Evolutionary conservation across 352 stramenopile genomes (phyloP), one percentile per base, ranked within the genome.

Genomic region (Globisporangium yorkense): DNA sequence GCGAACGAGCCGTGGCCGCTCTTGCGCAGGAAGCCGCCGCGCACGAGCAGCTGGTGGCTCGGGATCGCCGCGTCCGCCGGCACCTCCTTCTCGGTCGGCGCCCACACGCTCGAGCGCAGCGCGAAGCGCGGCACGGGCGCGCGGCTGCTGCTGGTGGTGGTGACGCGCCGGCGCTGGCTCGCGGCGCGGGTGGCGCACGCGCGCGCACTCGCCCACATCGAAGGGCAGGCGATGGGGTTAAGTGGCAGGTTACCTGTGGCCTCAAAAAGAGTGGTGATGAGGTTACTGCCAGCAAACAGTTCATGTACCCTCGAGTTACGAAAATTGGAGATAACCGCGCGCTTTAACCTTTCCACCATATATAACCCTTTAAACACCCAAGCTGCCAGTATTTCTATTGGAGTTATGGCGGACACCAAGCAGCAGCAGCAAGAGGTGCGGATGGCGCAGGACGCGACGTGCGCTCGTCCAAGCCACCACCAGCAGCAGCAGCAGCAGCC

Each of bases 1-100:
- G 75, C 61, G 72, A 89, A 96, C 46, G 89, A 70, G 37, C 88
- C 88, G 46, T 89, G 80, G 39, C 80, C 84, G 51, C 72, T 77
- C 67, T 96, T 94, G 69, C 87, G 84, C 60, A 96, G 77, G 63
- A 92, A 95, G 46, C 88, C 88, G 56, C 77, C 86, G 47, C 86
- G 87, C 24, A 93, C 61, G 20, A 96, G 72, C 43, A 96, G 65
- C 59, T 93, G 78, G 65, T 96, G 86, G 57, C 86, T 96, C 43
- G 80, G 78, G 33, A 88, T 84, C 21, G 84, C 83, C 15, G 87
- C 87, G 46, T 95, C 83, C 27, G 79, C 77, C 13, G 87, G 87
- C 21, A 80, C 71, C 54, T 90, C 67, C 43, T 87, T 88, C 69
- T 89, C 77, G 0, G 84, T 94, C 41, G 84, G 84, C 35, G 80